These are phyloP conservation scores for Biscogniauxia sp. DNA, from an alignment of 2,329 filamentous ascomycete species.

Conservation along the genomic window DNA sequence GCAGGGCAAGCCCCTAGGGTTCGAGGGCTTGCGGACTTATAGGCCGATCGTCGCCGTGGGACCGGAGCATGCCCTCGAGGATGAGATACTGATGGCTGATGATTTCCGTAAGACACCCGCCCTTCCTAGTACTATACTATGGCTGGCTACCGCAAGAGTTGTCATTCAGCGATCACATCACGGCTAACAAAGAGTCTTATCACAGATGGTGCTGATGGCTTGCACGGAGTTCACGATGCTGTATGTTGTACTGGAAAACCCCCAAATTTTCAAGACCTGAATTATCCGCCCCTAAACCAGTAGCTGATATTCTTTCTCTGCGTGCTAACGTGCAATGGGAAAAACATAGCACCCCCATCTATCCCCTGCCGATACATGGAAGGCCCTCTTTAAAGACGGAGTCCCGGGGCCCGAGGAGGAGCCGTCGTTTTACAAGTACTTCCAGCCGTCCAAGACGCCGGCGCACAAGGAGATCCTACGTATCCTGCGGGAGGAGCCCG, in stretches of 20 bases:
- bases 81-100: slow-evolving; percentile 75
- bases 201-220: slow-evolving; percentile 70
- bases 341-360: slow-evolving; percentile 65
- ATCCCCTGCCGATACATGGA: slow-evolving; percentile 72
- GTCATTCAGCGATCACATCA: not conserved
- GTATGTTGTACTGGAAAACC: slow-evolving; percentile 35
- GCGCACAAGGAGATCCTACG: slow-evolving; percentile 89
- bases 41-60: slow-evolving; percentile 87
- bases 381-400: slow-evolving; percentile 58
- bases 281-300: not conserved
- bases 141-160: not conserved
- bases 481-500: slow-evolving; percentile 76
- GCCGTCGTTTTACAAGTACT: slow-evolving; percentile 56
- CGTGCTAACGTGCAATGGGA: slow-evolving; percentile 6
- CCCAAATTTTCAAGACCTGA: not conserved
- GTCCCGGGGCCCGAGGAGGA: slow-evolving; percentile 33
- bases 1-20: slow-evolving; percentile 66
- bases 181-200: slow-evolving; percentile 8
- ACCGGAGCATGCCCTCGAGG: slow-evolving; percentile 79
- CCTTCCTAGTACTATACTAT: not conserved
- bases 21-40: slow-evolving; percentile 65
- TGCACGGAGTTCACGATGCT: slow-evolving; percentile 70
- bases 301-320: not conserved
- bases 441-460: slow-evolving; percentile 70
- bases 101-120: slow-evolving; percentile 74